Evolutionary conservation across 2,329 filamentous ascomycete species (phyloP).

Genomic region (Didymella lethalis): DNA sequence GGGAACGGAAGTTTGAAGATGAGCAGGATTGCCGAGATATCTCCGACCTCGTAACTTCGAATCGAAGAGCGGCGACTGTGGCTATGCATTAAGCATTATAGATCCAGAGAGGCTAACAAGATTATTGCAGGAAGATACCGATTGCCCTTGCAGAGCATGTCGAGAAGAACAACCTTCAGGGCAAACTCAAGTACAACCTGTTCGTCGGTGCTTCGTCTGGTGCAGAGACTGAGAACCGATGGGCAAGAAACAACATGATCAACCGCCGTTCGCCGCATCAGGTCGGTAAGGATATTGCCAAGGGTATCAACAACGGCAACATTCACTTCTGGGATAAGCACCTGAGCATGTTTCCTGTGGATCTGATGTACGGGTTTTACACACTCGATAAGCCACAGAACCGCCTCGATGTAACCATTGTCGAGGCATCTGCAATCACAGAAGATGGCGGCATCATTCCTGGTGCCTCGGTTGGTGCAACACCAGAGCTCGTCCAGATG

Average conservation of each 20-base stretch:
- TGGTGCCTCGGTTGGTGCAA: slow-evolving; percentile 84
- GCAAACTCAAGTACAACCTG: slow-evolving; percentile 82
- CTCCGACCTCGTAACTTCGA: slow-evolving; percentile 2
- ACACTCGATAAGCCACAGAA: slow-evolving; percentile 79
- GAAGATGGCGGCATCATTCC: slow-evolving; percentile 89
- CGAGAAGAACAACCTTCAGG: slow-evolving; percentile 83
- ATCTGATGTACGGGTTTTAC: slow-evolving; percentile 85
- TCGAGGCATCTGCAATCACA: slow-evolving; percentile 86
- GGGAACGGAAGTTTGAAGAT: slow-evolving; percentile 38
- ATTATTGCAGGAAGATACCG: slow-evolving; percentile 72
- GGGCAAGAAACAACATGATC: slow-evolving; percentile 91
- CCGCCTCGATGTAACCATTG: slow-evolving; percentile 81
- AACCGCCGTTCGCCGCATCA: slow-evolving; percentile 84
- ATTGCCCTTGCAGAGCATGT: slow-evolving; percentile 87
- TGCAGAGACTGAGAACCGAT: slow-evolving; percentile 89
- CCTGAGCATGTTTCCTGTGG: slow-evolving; percentile 88
- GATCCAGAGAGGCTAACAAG: neutral
- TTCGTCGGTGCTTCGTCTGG: slow-evolving; percentile 92
- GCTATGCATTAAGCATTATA: neutral
- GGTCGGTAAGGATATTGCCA: slow-evolving; percentile 88
- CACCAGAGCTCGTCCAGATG: slow-evolving; percentile 87
- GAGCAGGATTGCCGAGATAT: slow-evolving; percentile 33
- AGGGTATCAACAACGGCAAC: slow-evolving; percentile 86
- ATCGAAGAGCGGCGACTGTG: neutral
- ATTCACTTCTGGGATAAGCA: slow-evolving; percentile 97